A percentile compares a stretch with the other conserved stretches of the same genome.
These are phyloP conservation scores for Endogone sp. DNA, from an alignment of 192 early-diverging fungal genomes.

Conservation along the genomic window DNA sequence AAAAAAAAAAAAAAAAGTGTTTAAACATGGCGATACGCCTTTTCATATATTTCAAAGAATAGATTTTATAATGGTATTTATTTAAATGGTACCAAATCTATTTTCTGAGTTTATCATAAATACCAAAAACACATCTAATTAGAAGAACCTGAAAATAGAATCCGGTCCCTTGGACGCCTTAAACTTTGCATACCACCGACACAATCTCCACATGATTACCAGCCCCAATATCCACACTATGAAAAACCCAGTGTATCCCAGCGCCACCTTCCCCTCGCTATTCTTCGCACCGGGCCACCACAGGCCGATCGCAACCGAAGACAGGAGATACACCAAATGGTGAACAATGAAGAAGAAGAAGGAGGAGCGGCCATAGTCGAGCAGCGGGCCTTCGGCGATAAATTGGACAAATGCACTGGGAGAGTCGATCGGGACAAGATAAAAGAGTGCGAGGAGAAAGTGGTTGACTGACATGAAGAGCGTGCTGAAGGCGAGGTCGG, in stretches of 20 bases:
- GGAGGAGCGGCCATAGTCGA: slow-evolving; percentile 11
- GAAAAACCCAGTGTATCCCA: neutral
- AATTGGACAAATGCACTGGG: neutral
- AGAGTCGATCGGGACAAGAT: slow-evolving; percentile 9
- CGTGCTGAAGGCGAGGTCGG: slow-evolving; percentile 8
- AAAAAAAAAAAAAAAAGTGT: too few species aligned
- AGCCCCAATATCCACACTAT: neutral
- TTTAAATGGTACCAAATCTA: too few species aligned
- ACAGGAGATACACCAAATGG: slow-evolving; percentile 1
- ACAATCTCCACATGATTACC: neutral
- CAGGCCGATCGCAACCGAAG: neutral
- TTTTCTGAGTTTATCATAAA: too few species aligned
- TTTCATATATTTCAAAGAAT: too few species aligned
- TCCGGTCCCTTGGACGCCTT: too few species aligned
- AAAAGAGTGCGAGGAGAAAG: neutral
- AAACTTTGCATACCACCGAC: neutral
- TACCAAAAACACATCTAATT: too few species aligned
- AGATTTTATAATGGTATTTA: too few species aligned
- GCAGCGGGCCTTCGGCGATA: slow-evolving; percentile 6
- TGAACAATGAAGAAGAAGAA: slow-evolving; percentile 16
- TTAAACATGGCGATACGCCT: too few species aligned
- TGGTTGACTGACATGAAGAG: slow-evolving; percentile 4
- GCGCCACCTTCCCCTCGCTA: neutral
- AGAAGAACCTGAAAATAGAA: too few species aligned
- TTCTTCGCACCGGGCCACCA: neutral